Evolutionary conservation across 768 basidiomycete genomes (phyloP).

Genomic region (Rubroboletus satanas): DNA sequence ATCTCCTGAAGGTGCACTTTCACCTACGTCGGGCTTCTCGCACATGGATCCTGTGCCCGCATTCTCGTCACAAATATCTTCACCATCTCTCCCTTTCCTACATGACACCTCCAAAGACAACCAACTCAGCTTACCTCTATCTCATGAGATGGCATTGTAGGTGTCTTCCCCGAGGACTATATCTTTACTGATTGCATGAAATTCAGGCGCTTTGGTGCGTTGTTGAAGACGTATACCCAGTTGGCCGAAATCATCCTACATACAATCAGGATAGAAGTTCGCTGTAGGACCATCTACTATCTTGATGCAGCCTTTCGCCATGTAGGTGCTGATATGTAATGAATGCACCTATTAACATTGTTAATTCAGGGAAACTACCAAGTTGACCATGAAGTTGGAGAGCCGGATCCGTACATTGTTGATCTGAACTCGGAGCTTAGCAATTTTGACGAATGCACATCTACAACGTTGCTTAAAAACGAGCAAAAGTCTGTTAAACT

Average conservation of each 20-base stretch:
- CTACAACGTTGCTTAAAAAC: constrained; percentile 53
- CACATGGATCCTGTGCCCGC: constrained; percentile 47
- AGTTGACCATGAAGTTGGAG: constrained; percentile 77
- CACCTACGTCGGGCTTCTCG: constrained; percentile 46
- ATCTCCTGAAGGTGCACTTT: constrained; percentile 44
- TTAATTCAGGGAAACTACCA: constrained; percentile 73
- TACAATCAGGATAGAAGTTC: constrained; percentile 82
- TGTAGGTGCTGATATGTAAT: constrained; percentile 38
- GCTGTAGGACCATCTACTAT: constrained; percentile 80
- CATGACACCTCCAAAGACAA: constrained; percentile 39
- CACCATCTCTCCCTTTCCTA: constrained; percentile 44
- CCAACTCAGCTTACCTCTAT: constrained; percentile 68
- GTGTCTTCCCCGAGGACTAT: constrained; percentile 27
- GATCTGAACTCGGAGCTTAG: constrained; percentile 82
- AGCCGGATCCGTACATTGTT: constrained; percentile 85
- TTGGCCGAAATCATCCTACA: constrained; percentile 82
- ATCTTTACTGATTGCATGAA: constrained; percentile 5
- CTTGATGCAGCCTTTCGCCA: constrained; percentile 75
- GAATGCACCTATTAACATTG: constrained; percentile 7
- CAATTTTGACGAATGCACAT: constrained; percentile 67
- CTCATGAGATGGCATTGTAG: constrained; percentile 85
- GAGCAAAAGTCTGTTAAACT: constrained; percentile 59
- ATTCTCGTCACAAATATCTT: constrained; percentile 39
- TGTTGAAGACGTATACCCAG: constrained; percentile 88
- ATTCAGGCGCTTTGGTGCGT: constrained; percentile 81